phyloP scores from a whole-genome alignment of 2,329 filamentous ascomycete genomes.

The Clarireedia sp. region DNA sequence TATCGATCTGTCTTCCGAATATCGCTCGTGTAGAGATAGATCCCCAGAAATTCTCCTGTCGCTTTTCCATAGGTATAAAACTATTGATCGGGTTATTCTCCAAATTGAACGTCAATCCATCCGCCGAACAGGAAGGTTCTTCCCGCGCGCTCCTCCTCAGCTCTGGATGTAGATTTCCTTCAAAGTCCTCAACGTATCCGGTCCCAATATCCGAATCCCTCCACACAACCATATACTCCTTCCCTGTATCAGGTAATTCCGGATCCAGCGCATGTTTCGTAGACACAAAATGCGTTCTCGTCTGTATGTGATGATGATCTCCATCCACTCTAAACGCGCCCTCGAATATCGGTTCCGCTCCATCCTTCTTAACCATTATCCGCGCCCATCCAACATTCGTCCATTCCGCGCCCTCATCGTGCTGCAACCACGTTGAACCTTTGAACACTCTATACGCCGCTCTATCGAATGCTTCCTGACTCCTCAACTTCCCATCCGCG shows the following conservation, averaged over 20 bases:
- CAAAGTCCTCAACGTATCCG: slow-evolving; percentile 31
- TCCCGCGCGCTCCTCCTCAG: slow-evolving; percentile 25
- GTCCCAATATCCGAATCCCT: slow-evolving; percentile 72
- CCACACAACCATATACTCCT: slow-evolving; percentile 84
- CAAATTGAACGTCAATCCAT: slow-evolving; percentile 74
- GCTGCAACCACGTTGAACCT: slow-evolving; percentile 65
- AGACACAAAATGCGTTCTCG: slow-evolving; percentile 62
- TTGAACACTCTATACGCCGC: slow-evolving; percentile 75
- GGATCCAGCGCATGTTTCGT: slow-evolving; percentile 69
- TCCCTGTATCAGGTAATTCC: slow-evolving; percentile 38
- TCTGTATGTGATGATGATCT: slow-evolving; percentile 81
- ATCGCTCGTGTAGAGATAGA: slow-evolving; percentile 56
- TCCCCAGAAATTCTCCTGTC: slow-evolving; percentile 47
- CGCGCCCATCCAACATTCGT: slow-evolving; percentile 80
- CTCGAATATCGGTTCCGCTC: slow-evolving; percentile 73
- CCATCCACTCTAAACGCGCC: slow-evolving; percentile 76
- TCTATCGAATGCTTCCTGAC: slow-evolving; percentile 63
- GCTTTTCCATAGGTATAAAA: slow-evolving; percentile 30
- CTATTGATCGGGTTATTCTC: slow-evolving; percentile 60
- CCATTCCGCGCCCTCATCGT: slow-evolving; percentile 56
- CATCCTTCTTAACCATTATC: slow-evolving; percentile 70
- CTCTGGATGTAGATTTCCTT: slow-evolving; percentile 43
- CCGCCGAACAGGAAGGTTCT: slow-evolving; percentile 57
- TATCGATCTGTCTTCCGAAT: slow-evolving; percentile 68
- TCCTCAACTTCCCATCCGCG: slow-evolving; percentile 59